Base-by-base conservation (phyloP, 768 basidiomycete genomes). In the Pleurotus salmoneostramineus region DNA sequence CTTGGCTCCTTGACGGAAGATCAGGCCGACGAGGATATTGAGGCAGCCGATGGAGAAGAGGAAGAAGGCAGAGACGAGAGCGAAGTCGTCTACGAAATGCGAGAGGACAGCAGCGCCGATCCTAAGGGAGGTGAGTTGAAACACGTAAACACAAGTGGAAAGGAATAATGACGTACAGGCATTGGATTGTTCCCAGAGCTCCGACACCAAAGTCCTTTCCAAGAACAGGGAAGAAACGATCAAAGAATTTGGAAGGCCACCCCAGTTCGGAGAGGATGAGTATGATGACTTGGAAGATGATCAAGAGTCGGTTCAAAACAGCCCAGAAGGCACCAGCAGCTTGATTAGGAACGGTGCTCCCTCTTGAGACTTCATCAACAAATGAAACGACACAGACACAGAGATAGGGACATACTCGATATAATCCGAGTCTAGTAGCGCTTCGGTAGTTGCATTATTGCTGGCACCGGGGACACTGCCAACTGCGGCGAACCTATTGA, bases 321-420 rank as follows among this genome's bases (percentile, higher is more conserved):
- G 92, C 88, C 91, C 93, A 97, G 72, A 97, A 96, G 21, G 87
- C 84, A 31, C 95, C 95, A 5, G 92, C 95, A 47, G 93, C 77
- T 70, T 96, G 94, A 72, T 94, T 93, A 2, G 94, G 94, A n/a
- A 97, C 91, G 0, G 93, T 92, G 71, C 87, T 90, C 55, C 87
- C 83, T 65, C 79, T 83, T 49, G 12, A 40, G 44, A 11, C 50
- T 14, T 17, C 7, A 35, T 46, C 42, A 7, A 37, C 35, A 35
- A 40, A 7, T 17, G 11, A 37, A 15, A 10, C 52, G 31, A 10
- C 4, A 35, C 34, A 44, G 34, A 21, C 21, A 54, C 51, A 42
- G 27, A 12, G 8, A 10, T 11, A 8, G 34, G 12, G 49, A 70
- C 84, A 59, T 68, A 92, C 84, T 87, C 84, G 65, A 93, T 87